Base-by-base conservation (phyloP, 2,329 filamentous ascomycete genomes). In the Botrytis medusae region DNA sequence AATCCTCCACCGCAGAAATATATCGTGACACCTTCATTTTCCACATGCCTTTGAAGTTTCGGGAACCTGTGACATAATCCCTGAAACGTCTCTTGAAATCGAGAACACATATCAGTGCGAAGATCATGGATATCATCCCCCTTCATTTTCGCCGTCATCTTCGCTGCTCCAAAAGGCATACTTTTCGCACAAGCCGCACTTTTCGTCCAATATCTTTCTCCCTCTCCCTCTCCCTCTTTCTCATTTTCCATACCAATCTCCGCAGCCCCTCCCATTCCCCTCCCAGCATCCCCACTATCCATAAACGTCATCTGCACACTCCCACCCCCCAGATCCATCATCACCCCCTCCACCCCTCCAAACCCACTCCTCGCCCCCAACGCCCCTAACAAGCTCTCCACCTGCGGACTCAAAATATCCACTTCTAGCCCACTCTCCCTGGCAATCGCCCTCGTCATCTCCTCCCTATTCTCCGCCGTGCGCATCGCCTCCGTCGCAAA, bases 1-100 rank as follows among this genome's bases (percentile, higher is more conserved):
- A 97, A 97, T 0, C 95, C 95, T 37, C 95, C 95, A 61, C 95
- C 95, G 75, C 93, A 97, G 73, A 98, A 89, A 81, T 95, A 97
- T 14, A 97, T 85, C 48, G 92, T 89, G 73, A 94, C 85, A 7
- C 87, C 87, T 1, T 84, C 84, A 61, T 37, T 34, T 22, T 69
- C 54, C 8, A 57, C 64, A 29, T 65, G 69, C 37, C 44, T 10
- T 9, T 63, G 54, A 10, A 64, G n/a, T 48, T 29, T 79, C 78
- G 5, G 87, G 83, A 74, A 89, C 90, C 57, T 79, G 81, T 60
- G 79, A 77, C 75, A 85, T 84, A 42, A 91, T 81, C n/a, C 82
- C 25, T 83, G 81, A 73, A 93, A 92, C 1, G 92, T 90, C 18
- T 84, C 82, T 60, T 84, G 84, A 81, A 96, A 88, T 57, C 87